phyloP scores from a whole-genome alignment of 23 red algal species.

The Gracilaria vermiculophylla region DNA sequence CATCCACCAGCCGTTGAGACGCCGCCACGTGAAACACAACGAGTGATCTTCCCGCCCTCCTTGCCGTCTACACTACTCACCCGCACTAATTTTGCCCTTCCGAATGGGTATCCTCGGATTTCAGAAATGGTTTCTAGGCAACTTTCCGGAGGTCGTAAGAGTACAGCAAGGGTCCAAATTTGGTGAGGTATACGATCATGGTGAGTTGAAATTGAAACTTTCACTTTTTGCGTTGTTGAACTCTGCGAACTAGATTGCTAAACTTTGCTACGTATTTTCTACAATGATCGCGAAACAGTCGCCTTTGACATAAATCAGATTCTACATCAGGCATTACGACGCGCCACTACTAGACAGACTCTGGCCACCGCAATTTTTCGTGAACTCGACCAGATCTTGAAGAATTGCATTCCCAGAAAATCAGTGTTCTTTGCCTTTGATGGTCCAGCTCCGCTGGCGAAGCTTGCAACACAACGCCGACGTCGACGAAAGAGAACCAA shows the following conservation, averaged over 20 bases:
- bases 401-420: slow-evolving; percentile 61
- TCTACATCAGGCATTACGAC: slow-evolving; percentile 53
- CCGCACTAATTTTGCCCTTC: not conserved
- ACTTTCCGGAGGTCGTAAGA: slow-evolving; percentile 61
- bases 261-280: not conserved
- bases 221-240: not conserved
- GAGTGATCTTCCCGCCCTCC: no score
- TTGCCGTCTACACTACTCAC: no score
- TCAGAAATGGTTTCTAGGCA: slow-evolving; percentile 72
- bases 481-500: slow-evolving; percentile 48
- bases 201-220: slow-evolving; percentile 12
- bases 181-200: slow-evolving; percentile 37
- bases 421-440: slow-evolving; percentile 92
- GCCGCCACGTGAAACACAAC: no score
- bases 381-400: slow-evolving; percentile 72
- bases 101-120: slow-evolving; percentile 83
- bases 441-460: slow-evolving; percentile 91
- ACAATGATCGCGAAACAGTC: slow-evolving; percentile 15
- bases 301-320: slow-evolving; percentile 82
- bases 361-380: slow-evolving; percentile 51
- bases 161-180: slow-evolving; percentile 30
- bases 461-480: slow-evolving; percentile 81
- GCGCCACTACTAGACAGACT: slow-evolving; percentile 19
- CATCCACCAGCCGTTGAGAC: not conserved
- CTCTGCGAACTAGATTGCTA: not conserved